These are phyloP conservation scores for Mycena pura DNA, from an alignment of 768 basidiomycete species.

Conservation along the genomic window DNA sequence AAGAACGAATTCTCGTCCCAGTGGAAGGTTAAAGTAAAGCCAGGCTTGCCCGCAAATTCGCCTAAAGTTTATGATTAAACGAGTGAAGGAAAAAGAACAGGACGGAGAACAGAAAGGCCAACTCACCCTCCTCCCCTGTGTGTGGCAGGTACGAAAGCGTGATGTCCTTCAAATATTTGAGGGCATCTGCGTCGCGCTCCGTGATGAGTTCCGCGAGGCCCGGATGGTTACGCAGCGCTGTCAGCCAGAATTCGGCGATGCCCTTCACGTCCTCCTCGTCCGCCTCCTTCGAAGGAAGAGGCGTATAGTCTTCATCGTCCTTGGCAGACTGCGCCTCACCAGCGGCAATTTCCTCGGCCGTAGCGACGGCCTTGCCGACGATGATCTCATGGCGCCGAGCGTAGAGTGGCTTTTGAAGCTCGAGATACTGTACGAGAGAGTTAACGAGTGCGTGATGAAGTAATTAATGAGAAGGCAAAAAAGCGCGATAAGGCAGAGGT, in stretches of 20 bases:
- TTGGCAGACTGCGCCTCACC: slow-evolving; percentile 78
- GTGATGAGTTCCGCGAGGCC: slow-evolving; percentile 89
- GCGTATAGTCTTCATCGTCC: slow-evolving; percentile 74
- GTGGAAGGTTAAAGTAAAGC: slow-evolving; percentile 88
- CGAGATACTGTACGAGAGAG: slow-evolving; percentile 84
- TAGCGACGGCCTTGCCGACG: slow-evolving; percentile 74
- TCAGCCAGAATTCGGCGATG: slow-evolving; percentile 98
- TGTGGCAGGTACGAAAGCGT: slow-evolving; percentile 71
- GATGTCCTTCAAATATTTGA: slow-evolving; percentile 84
- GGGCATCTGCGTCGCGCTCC: slow-evolving; percentile 87
- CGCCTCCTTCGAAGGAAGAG: slow-evolving; percentile 42
- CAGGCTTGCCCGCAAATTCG: slow-evolving; percentile 72
- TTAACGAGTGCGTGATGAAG: too few relatives aligned
- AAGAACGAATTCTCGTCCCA: slow-evolving; percentile 90
- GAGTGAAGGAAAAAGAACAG: neutral
- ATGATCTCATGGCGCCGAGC: slow-evolving; percentile 87
- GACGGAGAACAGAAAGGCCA: neutral
- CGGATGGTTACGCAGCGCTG: slow-evolving; percentile 90
- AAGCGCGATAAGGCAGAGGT: too few relatives aligned
- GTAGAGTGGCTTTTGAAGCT: slow-evolving; percentile 83
- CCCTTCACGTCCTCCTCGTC: slow-evolving; percentile 36
- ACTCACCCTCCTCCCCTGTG: slow-evolving; percentile 21
- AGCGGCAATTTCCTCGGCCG: slow-evolving; percentile 80
- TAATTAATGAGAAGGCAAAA: too few relatives aligned
- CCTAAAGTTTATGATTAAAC: slow-evolving; percentile 29